Base-by-base conservation (phyloP, 2,329 filamentous ascomycete species). In the Onygenales sp. region DNA sequence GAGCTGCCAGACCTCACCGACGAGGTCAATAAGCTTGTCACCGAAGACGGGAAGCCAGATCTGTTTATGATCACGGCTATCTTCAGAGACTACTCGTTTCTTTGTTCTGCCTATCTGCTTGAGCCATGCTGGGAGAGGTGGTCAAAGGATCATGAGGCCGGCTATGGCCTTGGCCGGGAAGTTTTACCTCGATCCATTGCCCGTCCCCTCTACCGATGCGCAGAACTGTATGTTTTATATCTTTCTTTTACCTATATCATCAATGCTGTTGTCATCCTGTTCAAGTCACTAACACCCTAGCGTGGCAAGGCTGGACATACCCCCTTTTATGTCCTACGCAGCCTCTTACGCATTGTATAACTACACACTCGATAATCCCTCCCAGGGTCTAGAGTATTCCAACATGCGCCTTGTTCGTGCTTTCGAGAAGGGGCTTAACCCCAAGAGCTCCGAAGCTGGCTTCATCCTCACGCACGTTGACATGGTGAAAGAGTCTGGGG, bases 381-480 rank as follows among this genome's bases (percentile, higher is more conserved):
- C 72, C 8, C 70, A 75, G 54, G 80, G 80, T 21, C 67, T 78
- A 13, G 70, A 74, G 11, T 84, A 84, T 60, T 69, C 74, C 40
- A 84, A 84, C 74, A 77, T 96, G 27, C 86, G 89, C 9, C 82
- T 96, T 34, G 85, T 96, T 65, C 87, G 92, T 37, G 92, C 89
- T 27, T 97, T 96, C 63, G 91, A 96, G 72, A 82, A 86, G 62
- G 92, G 92, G 11, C 82, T 95, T 7, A 87, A 96, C 67, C 87
- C 87, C 0, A 79, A 79, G 34, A 94, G 88, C 2, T 95, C 90
- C 6, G 92, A 96, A 70, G 92, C 92, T 0, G 92, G 92, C 49
- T 96, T 97, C 67, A 89, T 96, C n/a, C 80, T 96, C 10, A 91
- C 93, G 4, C 92, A 96, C 69, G 84, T 97, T 50, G 89, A 94